These are phyloP conservation scores for Yamadazyma jaroonii DNA, from an alignment of 1,139 yeast species.

Conservation along the genomic window DNA sequence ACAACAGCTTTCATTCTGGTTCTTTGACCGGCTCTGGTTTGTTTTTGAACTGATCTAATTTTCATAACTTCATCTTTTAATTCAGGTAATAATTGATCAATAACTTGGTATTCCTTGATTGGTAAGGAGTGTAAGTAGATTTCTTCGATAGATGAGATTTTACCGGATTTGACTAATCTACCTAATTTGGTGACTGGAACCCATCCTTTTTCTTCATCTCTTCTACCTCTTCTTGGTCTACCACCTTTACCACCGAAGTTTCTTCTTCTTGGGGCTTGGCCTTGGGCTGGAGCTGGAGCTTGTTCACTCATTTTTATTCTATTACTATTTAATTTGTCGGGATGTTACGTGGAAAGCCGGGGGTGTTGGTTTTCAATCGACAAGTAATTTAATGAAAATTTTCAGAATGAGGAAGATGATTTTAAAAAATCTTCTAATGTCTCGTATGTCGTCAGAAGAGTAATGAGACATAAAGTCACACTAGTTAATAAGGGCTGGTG, in stretches of 20 bases:
- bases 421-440: background rate
- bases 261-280: slow-evolving; percentile 57
- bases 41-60: slow-evolving; percentile 99
- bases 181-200: slow-evolving; percentile 99
- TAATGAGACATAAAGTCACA: background rate
- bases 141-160: slow-evolving; percentile 95
- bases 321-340: slow-evolving; percentile 49
- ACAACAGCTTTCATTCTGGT: slow-evolving; percentile 99
- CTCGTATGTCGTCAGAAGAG: slow-evolving; percentile 1
- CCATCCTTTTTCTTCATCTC: slow-evolving; percentile 98
- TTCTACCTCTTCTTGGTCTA: slow-evolving; percentile 62
- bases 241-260: slow-evolving; percentile 62
- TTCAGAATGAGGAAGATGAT: background rate
- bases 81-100: slow-evolving; percentile 93
- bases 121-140: slow-evolving; percentile 99
- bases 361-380: slow-evolving; percentile 90
- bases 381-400: slow-evolving; percentile 20
- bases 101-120: slow-evolving; percentile 98
- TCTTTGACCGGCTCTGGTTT: slow-evolving; percentile 99
- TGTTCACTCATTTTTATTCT: slow-evolving; percentile 51
- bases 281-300: slow-evolving; percentile 29
- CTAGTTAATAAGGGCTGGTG: background rate
- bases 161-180: slow-evolving; percentile 99
- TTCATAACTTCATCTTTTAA: slow-evolving; percentile 99
- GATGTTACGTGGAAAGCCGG: slow-evolving; percentile 91